Percentiles rank a stretch among this genome's conserved stretches.
These are phyloP conservation scores for Lepiota brunneoincarnata DNA, from an alignment of 768 basidiomycete species.

Conservation along the genomic window DNA sequence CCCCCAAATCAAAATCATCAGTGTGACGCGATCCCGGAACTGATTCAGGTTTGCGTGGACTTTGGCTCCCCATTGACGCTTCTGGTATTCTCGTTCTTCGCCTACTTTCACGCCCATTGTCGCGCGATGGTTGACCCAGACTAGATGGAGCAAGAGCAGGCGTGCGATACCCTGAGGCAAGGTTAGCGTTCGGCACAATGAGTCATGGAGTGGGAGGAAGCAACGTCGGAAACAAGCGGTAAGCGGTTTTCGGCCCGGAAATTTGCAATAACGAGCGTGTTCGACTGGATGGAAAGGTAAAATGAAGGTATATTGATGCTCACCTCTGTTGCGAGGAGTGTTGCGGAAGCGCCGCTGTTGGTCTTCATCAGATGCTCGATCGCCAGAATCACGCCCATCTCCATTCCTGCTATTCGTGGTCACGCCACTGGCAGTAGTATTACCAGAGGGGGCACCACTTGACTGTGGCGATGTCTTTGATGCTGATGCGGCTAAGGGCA, in stretches of 20 bases:
- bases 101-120: not conserved
- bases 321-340: not conserved
- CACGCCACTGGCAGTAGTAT: not conserved
- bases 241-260: not conserved
- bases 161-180: not conserved
- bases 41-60: not conserved
- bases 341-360: not conserved
- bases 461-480: slow-evolving; percentile 3
- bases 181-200: no score
- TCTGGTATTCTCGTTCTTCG: not conserved
- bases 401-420: not conserved
- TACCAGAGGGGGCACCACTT: not conserved
- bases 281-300: not conserved
- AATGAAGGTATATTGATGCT: not conserved
- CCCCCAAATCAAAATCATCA: slow-evolving; percentile 5
- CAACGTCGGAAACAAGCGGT: not conserved
- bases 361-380: slow-evolving; percentile 1
- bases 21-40: slow-evolving; percentile 3
- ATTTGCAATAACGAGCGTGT: not conserved
- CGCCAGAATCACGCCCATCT: not conserved
- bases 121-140: not conserved
- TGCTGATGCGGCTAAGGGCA: slow-evolving; percentile 9
- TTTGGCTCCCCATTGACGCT: not conserved
- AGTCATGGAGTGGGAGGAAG: not conserved
- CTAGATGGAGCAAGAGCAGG: not conserved